These are phyloP conservation scores for Cladosporium sp. DNA, from an alignment of 2,329 filamentous ascomycete genomes.

Conservation along the genomic window DNA sequence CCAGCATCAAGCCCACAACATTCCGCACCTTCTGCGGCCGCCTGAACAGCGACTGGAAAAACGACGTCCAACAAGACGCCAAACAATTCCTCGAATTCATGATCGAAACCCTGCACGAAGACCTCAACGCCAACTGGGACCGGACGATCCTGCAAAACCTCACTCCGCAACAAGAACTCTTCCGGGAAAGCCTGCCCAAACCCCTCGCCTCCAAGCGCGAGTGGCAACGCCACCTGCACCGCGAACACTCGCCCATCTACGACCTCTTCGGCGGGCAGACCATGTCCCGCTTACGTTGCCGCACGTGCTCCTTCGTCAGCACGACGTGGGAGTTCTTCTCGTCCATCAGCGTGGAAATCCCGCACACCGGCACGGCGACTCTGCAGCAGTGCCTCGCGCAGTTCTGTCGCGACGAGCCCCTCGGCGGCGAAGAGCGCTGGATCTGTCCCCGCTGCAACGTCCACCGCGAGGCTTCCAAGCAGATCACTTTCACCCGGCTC, in stretches of 20 bases:
- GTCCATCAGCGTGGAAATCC: slow-evolving; percentile 67
- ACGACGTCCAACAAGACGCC: slow-evolving; percentile 79
- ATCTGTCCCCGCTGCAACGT: slow-evolving; percentile 71
- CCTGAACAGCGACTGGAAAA: slow-evolving; percentile 64
- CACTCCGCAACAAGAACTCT: slow-evolving; percentile 56
- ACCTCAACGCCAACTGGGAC: slow-evolving; percentile 70
- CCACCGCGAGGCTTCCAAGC: slow-evolving; percentile 63
- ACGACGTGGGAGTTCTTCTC: slow-evolving; percentile 69
- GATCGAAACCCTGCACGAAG: slow-evolving; percentile 76
- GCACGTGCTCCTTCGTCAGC: slow-evolving; percentile 58
- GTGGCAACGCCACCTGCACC: slow-evolving; percentile 67
- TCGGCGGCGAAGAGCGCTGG: slow-evolving; percentile 65
- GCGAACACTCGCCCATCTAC: slow-evolving; percentile 72
- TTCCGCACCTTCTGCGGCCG: slow-evolving; percentile 59
- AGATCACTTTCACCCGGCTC: slow-evolving; percentile 70
- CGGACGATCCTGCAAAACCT: slow-evolving; percentile 54
- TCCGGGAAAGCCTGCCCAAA: slow-evolving; percentile 57
- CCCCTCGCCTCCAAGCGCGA: slow-evolving; percentile 66
- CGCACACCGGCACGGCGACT: slow-evolving; percentile 55
- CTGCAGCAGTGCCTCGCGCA: slow-evolving; percentile 66
- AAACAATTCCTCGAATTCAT: slow-evolving; percentile 86
- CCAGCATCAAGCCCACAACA: slow-evolving; percentile 42
- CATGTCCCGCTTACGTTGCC: slow-evolving; percentile 57
- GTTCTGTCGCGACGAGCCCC: slow-evolving; percentile 63
- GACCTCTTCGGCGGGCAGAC: slow-evolving; percentile 73